Evolutionary conservation across 169 alveolate genomes (phyloP).

Genomic region (Plasmodium relictum): DNA sequence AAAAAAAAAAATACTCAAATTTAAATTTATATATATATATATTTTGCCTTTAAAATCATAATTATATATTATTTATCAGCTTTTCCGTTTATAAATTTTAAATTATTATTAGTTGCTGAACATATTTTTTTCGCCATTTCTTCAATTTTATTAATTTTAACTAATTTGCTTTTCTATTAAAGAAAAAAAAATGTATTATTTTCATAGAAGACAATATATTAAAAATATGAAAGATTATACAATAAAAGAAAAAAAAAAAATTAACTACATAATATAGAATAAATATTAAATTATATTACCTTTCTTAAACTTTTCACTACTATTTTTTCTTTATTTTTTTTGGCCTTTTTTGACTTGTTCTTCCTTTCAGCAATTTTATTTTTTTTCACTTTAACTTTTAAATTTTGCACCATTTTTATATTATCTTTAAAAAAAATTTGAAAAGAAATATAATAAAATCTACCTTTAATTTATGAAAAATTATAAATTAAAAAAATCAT

Average conservation of each 20-base stretch:
- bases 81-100: constrained; percentile 30
- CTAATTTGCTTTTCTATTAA: constrained; percentile 55
- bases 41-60: not conserved
- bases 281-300: constrained; percentile 10
- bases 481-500: too few relatives aligned
- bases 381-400: constrained; percentile 59
- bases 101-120: constrained; percentile 38
- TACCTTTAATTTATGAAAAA: too few relatives aligned
- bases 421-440: too few relatives aligned
- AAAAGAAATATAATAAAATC: too few relatives aligned
- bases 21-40: constrained; percentile 2
- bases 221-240: too few relatives aligned
- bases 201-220: not conserved
- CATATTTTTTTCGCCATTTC: constrained; percentile 66
- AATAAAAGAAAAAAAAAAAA: too few relatives aligned
- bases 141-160: constrained; percentile 63
- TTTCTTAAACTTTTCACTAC: constrained; percentile 67
- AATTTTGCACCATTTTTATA: constrained; percentile 57
- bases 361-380: constrained; percentile 68
- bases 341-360: constrained; percentile 48
- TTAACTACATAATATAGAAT: too few relatives aligned
- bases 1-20: not conserved
- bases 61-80: not conserved
- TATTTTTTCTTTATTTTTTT: constrained; percentile 50
- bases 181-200: not conserved